Percentiles rank a stretch among this genome's conserved stretches.
Evolutionary conservation across 2,329 filamentous ascomycete species (phyloP).

Genomic region (Penicillium glabrum): DNA sequence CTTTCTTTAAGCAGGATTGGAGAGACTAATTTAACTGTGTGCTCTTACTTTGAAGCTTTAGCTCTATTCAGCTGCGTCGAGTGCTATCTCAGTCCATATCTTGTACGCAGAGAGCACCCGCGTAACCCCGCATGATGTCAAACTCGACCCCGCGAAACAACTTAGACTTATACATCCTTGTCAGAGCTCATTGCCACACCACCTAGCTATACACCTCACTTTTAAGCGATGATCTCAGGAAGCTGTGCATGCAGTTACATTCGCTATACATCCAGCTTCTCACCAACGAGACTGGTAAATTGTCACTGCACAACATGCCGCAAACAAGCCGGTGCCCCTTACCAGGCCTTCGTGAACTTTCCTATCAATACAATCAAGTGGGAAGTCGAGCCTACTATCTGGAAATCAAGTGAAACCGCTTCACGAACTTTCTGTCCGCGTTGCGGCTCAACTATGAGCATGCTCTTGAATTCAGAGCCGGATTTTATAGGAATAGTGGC

Average conservation of each 20-base stretch:
- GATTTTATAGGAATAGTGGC: slow-evolving; percentile 37
- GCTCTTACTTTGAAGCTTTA: no score
- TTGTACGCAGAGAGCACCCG: neutral
- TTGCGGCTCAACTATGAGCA: slow-evolving; percentile 50
- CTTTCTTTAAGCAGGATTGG: no score
- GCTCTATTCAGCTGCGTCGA: neutral
- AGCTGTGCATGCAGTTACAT: slow-evolving; percentile 47
- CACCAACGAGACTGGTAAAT: slow-evolving; percentile 38
- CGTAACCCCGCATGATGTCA: slow-evolving; percentile 12
- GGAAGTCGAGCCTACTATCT: slow-evolving; percentile 30
- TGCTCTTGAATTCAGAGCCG: slow-evolving; percentile 39
- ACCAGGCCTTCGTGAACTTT: slow-evolving; percentile 45
- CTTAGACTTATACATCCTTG: neutral
- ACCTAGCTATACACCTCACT: neutral
- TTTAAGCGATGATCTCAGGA: slow-evolving; percentile 33
- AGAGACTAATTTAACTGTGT: no score
- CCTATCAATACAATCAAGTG: slow-evolving; percentile 35
- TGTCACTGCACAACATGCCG: slow-evolving; percentile 54
- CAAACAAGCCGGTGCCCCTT: slow-evolving; percentile 48
- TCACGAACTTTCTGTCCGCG: slow-evolving; percentile 46
- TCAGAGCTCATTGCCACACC: neutral
- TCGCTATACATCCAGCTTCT: slow-evolving; percentile 39
- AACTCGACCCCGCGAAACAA: neutral
- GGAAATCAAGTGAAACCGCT: slow-evolving; percentile 42
- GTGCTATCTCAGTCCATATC: neutral